These are phyloP conservation scores for Teratosphaeria zuluensis DNA, from an alignment of 2,329 filamentous ascomycete species.

Conservation along the genomic window DNA sequence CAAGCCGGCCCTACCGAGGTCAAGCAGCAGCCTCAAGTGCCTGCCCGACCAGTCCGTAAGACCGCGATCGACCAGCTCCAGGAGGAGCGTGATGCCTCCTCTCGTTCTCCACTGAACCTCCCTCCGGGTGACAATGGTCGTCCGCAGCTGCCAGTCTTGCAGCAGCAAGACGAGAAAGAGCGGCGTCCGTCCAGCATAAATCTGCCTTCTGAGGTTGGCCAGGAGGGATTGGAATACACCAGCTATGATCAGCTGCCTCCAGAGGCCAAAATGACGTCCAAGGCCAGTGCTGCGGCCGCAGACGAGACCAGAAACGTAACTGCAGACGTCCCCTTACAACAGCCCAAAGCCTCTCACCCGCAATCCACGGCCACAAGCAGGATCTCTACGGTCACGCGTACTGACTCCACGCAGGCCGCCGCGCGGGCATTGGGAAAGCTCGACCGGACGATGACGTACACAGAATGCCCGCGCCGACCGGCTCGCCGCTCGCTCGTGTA, in stretches of 20 bases:
- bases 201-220: conserved; percentile 67
- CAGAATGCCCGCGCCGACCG: conserved; percentile 13
- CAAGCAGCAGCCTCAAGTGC: conserved; percentile 58
- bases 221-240: conserved; percentile 85
- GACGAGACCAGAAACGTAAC: conserved; percentile 56
- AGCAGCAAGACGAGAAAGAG: conserved; percentile 28
- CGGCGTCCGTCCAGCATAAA: conserved; percentile 62
- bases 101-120: conserved; percentile 78
- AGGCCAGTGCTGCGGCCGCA: conserved; percentile 13
- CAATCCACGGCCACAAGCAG: conserved; percentile 71
- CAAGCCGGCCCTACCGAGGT: conserved; percentile 34
- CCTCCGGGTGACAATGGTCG: conserved; percentile 34
- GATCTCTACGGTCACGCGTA: conserved; percentile 76
- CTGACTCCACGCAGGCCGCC: conserved; percentile 78
- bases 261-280: conserved; percentile 22
- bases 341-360: conserved; percentile 78
- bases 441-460: conserved; percentile 42
- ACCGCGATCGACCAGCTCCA: conserved; percentile 55
- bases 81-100: conserved; percentile 67
- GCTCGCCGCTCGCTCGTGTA: conserved; percentile 15
- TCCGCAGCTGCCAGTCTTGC: conserved; percentile 10
- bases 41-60: conserved; percentile 66
- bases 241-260: conserved; percentile 41
- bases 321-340: conserved; percentile 75
- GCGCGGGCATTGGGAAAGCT: conserved; percentile 68